Percentiles rank a stretch among this genome's conserved stretches.
These are phyloP conservation scores for Thermomyces lanuginosus DNA, from an alignment of 2,329 filamentous ascomycete genomes.

Conservation along the genomic window DNA sequence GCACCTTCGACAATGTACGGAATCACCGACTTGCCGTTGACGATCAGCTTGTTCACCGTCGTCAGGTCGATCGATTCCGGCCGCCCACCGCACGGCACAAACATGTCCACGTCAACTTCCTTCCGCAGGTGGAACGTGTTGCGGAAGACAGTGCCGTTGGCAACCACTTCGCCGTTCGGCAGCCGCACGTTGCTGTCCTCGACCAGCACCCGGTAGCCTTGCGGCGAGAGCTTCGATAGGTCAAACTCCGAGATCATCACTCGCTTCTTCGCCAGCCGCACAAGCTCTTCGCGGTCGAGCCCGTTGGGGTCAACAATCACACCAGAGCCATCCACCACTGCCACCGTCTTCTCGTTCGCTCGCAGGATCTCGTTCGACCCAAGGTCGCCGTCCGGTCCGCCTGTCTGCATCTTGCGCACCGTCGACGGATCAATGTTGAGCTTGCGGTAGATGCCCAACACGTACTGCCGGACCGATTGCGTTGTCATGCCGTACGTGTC, in stretches of 20 bases:
- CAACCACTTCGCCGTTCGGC: slow-evolving; percentile 68
- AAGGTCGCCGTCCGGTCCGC: slow-evolving; percentile 88
- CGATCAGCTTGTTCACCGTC: slow-evolving; percentile 72
- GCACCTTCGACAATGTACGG: slow-evolving; percentile 96
- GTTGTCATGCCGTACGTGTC: slow-evolving; percentile 97
- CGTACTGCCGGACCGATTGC: slow-evolving; percentile 85
- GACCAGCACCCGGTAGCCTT: slow-evolving; percentile 81
- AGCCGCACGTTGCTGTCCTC: slow-evolving; percentile 83
- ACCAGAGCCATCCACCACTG: slow-evolving; percentile 90
- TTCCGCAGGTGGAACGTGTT: slow-evolving; percentile 91
- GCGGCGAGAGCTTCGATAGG: slow-evolving; percentile 61
- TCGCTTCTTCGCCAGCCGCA: slow-evolving; percentile 69
- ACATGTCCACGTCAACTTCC: slow-evolving; percentile 61
- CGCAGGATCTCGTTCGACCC: slow-evolving; percentile 96
- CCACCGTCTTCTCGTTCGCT: slow-evolving; percentile 86
- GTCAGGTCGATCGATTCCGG: slow-evolving; percentile 93
- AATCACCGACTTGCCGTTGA: slow-evolving; percentile 69
- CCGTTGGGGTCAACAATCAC: slow-evolving; percentile 88
- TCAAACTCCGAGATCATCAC: slow-evolving; percentile 86
- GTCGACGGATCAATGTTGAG: slow-evolving; percentile 70
- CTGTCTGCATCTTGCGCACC: slow-evolving; percentile 90
- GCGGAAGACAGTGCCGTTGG: slow-evolving; percentile 88
- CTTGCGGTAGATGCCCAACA: slow-evolving; percentile 94
- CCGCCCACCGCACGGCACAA: slow-evolving; percentile 90
- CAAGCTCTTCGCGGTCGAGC: slow-evolving; percentile 65